Evolutionary conservation across 2,329 filamentous ascomycete species (phyloP).

Genomic region (Orbilia quercus): DNA sequence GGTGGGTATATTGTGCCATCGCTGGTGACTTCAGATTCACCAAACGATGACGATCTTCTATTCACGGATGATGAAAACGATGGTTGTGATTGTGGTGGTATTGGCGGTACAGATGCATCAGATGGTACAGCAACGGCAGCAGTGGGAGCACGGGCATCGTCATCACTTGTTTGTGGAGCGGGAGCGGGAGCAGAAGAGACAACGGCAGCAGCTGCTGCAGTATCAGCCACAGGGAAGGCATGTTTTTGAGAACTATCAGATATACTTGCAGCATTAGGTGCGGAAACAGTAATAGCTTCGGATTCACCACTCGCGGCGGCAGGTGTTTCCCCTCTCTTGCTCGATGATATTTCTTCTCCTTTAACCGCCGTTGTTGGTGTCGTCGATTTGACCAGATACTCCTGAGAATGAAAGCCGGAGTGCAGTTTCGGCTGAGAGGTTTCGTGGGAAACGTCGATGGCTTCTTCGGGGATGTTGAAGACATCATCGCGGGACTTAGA

Average conservation of each 20-base stretch:
- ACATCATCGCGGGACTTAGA: slow-evolving; percentile 53
- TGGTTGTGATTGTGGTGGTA: no score
- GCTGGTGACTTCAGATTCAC: slow-evolving; percentile 43
- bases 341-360: slow-evolving; percentile 27
- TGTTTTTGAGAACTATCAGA: slow-evolving; percentile 56
- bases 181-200: slow-evolving; percentile 32
- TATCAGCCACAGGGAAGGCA: slow-evolving; percentile 45
- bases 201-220: slow-evolving; percentile 50
- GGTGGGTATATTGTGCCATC: slow-evolving; percentile 32
- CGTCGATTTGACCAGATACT: slow-evolving; percentile 15
- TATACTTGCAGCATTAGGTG: slow-evolving; percentile 55
- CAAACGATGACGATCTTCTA: slow-evolving; percentile 47
- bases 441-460: slow-evolving; percentile 52
- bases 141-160: slow-evolving; percentile 52
- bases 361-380: no score
- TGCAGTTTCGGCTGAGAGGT: slow-evolving; percentile 37
- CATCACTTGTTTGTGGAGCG: slow-evolving; percentile 50
- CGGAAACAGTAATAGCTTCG: slow-evolving; percentile 55
- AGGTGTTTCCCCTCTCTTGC: slow-evolving; percentile 44
- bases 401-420: slow-evolving; percentile 42
- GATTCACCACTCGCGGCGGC: slow-evolving; percentile 31
- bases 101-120: slow-evolving; percentile 54
- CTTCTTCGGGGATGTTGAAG: slow-evolving; percentile 49
- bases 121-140: slow-evolving; percentile 38
- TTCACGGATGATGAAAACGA: slow-evolving; percentile 46